These are phyloP conservation scores for Pyrenophora seminiperda DNA, from an alignment of 2,329 filamentous ascomycete species.

Conservation along the genomic window DNA sequence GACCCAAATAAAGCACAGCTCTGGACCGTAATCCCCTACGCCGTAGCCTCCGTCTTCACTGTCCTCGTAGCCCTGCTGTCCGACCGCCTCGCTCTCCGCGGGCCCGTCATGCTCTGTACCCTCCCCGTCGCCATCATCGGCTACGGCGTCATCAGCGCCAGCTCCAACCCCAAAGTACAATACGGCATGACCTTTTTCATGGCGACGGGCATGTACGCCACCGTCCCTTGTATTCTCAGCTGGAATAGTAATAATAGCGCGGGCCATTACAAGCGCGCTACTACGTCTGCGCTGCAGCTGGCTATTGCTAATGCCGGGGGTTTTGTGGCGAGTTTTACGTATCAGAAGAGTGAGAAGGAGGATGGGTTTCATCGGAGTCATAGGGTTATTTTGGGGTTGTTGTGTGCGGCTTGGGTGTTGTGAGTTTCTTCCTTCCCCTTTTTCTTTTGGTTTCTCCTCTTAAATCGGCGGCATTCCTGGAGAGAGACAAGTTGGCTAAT, in stretches of 20 bases:
- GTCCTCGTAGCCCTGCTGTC: conserved; percentile 63
- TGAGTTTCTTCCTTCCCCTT: conserved; percentile 51
- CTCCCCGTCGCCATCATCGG: conserved; percentile 68
- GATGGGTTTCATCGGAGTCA: conserved; percentile 64
- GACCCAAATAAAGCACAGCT: conserved; percentile 64
- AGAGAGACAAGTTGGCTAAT: too few relatives aligned
- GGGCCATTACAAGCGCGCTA: conserved; percentile 72
- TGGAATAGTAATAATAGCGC: conserved; percentile 73
- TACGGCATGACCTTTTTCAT: conserved; percentile 72
- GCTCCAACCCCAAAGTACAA: conserved; percentile 57
- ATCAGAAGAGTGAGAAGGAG: conserved; percentile 62
- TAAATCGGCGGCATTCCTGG: too few relatives aligned
- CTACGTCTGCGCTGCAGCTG: conserved; percentile 68
- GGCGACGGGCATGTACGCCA: conserved; percentile 67
- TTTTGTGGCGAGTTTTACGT: conserved; percentile 69
- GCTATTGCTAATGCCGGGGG: conserved; percentile 70
- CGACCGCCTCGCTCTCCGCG: conserved; percentile 64
- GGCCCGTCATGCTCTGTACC: conserved; percentile 66
- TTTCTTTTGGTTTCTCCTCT: conserved; percentile 15
- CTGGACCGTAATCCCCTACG: conserved; percentile 69
- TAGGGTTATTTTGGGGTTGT: conserved; percentile 63
- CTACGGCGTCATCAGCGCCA: conserved; percentile 67
- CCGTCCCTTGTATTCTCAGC: conserved; percentile 66
- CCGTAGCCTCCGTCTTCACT: conserved; percentile 60
- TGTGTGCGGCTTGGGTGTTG: conserved; percentile 68